Evolutionary conservation across 2,329 filamentous ascomycete genomes (phyloP).

Genomic region (Hymenoscyphus repandus): DNA sequence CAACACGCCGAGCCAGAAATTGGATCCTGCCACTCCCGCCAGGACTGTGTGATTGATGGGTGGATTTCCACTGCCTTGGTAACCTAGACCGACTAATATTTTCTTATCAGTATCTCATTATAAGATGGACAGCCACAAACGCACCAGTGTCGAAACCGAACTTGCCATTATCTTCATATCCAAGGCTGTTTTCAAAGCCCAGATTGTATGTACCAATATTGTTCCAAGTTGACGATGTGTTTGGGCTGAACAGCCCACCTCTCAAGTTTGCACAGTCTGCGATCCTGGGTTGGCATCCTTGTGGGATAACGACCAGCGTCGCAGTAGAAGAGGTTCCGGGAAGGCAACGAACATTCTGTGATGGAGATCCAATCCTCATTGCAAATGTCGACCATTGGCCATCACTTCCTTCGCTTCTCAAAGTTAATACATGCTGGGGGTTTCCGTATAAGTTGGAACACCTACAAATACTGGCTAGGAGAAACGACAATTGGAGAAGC

Average conservation of each 20-base stretch:
- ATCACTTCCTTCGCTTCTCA: conserved; percentile 43
- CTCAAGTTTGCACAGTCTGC: conserved; percentile 38
- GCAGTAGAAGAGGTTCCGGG: conserved; percentile 63
- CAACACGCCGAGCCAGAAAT: conserved; percentile 30
- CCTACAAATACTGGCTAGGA: not conserved
- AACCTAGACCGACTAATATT: conserved; percentile 4
- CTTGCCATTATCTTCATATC: not conserved
- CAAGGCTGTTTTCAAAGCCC: not conserved
- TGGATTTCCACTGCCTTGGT: conserved; percentile 15
- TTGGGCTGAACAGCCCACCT: not conserved
- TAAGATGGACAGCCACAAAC: not conserved
- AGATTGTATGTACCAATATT: not conserved
- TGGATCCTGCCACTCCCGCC: conserved; percentile 4
- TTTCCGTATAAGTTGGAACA: not conserved
- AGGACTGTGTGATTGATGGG: conserved; percentile 7
- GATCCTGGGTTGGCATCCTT: conserved; percentile 45
- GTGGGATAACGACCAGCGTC: conserved; percentile 57
- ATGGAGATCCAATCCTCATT: conserved; percentile 48
- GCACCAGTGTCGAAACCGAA: not conserved
- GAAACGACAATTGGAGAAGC: not conserved
- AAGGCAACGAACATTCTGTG: conserved; percentile 46
- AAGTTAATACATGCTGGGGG: not conserved
- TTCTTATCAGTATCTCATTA: not conserved
- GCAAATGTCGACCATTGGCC: conserved; percentile 66
- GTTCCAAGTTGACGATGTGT: not conserved